Conservation (phyloP, 345 rosid genomes). For the Combretum micranthum region DNA sequence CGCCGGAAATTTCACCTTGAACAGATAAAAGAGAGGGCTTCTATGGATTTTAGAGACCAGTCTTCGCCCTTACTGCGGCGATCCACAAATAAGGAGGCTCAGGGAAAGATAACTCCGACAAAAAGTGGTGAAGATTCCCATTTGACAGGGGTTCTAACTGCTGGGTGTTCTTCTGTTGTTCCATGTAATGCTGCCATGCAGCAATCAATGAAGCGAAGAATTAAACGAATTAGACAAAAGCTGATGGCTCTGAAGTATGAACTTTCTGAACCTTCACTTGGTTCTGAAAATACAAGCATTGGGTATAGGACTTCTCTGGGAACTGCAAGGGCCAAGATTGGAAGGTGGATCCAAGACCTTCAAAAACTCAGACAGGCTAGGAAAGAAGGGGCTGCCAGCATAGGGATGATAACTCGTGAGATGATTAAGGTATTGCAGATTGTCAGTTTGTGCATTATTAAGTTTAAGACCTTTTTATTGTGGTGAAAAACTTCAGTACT, state of each 20-base stretch:
- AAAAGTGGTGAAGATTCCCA: slow-evolving; percentile 41
- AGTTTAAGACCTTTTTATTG: too few relatives aligned
- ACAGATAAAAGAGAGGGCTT: slow-evolving; percentile 77
- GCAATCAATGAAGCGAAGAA: slow-evolving; percentile 49
- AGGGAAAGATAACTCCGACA: slow-evolving; percentile 40
- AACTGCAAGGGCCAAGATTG: slow-evolving; percentile 65
- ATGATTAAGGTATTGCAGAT: slow-evolving; percentile 53
- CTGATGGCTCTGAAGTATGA: slow-evolving; percentile 76
- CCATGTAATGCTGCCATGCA: slow-evolving; percentile 40
- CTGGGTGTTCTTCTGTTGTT: slow-evolving; percentile 25
- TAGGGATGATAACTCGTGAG: slow-evolving; percentile 56
- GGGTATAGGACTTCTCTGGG: slow-evolving; percentile 62
- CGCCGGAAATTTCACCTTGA: slow-evolving; percentile 69
- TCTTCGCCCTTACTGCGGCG: slow-evolving; percentile 63
- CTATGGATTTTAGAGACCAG: slow-evolving; percentile 78
- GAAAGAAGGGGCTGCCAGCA: slow-evolving; percentile 69
- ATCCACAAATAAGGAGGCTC: slow-evolving; percentile 46
- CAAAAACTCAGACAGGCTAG: slow-evolving; percentile 74
- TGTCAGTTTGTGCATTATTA: too few relatives aligned
- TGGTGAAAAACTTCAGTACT: too few relatives aligned
- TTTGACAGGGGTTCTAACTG: slow-evolving; percentile 26
- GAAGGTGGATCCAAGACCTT: slow-evolving; percentile 83
- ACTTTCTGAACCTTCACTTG: slow-evolving; percentile 36
- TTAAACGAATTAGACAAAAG: slow-evolving; percentile 63
- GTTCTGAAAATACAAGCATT: slow-evolving; percentile 47